These are phyloP conservation scores for Fusarium chuoi DNA, from an alignment of 2,329 filamentous ascomycete species.

Conservation along the genomic window DNA sequence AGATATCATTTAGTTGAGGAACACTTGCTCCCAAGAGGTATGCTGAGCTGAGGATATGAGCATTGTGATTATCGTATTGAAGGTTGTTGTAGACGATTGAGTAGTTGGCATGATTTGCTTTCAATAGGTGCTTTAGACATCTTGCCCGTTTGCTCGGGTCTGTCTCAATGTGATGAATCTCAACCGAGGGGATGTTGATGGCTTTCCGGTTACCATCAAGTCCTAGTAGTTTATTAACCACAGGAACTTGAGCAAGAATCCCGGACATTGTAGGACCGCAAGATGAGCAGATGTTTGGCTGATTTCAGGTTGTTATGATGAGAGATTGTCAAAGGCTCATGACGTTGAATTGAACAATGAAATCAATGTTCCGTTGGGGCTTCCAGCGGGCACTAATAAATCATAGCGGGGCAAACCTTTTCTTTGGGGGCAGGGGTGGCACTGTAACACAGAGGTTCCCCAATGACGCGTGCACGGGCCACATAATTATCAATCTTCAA, in stretches of 20 bases:
- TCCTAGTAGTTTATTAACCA: conserved; percentile 44
- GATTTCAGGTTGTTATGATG: conserved; percentile 17
- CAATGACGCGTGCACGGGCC: conserved; percentile 38
- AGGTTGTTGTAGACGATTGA: conserved; percentile 82
- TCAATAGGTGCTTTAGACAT: conserved; percentile 88
- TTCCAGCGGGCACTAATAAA: conserved; percentile 39
- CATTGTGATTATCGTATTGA: conserved; percentile 82
- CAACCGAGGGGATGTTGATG: conserved; percentile 72
- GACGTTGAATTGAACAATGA: conserved; percentile 33
- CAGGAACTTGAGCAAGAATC: conserved; percentile 49
- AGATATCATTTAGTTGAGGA: conserved; percentile 80
- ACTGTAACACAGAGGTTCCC: not conserved
- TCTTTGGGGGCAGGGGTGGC: conserved; percentile 32
- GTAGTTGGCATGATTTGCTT: conserved; percentile 91
- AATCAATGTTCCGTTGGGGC: conserved; percentile 42
- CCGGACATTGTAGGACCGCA: conserved; percentile 45
- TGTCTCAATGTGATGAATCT: conserved; percentile 83
- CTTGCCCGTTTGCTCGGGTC: conserved; percentile 80
- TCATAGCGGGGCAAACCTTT: conserved; percentile 41
- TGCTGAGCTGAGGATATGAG: conserved; percentile 84
- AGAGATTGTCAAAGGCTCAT: conserved; percentile 29
- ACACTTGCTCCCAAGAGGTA: conserved; percentile 84
- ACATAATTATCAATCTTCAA: conserved; percentile 21
- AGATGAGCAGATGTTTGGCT: not conserved
- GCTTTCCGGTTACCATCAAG: conserved; percentile 44